These are phyloP conservation scores for Aaosphaeria pasadenensis DNA, from an alignment of 2,329 filamentous ascomycete species.

Conservation along the genomic window DNA sequence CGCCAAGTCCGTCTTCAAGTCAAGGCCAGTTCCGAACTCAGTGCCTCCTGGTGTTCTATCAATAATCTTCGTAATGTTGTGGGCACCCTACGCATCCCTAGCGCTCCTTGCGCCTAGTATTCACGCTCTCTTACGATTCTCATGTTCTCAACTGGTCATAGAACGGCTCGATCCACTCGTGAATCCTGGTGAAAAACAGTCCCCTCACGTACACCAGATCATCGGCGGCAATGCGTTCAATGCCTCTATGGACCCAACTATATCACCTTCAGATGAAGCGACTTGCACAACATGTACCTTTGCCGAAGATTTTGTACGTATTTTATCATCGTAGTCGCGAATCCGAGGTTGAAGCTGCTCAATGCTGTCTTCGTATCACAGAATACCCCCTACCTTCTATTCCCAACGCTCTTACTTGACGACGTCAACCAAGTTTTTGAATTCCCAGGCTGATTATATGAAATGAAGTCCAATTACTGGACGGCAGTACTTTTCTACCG, in stretches of 20 bases:
- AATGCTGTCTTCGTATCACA: no score
- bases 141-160: constrained; percentile 19
- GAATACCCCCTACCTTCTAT: no score
- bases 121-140: constrained; percentile 17
- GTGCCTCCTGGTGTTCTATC: no score
- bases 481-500: constrained; percentile 29
- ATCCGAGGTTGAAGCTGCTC: no score
- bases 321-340: no score
- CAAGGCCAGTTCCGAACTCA: no score
- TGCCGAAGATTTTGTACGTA: constrained; percentile 42
- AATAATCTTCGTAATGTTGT: neutral
- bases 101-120: constrained; percentile 11
- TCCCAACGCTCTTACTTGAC: no score
- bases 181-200: constrained; percentile 12
- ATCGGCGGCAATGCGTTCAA: constrained; percentile 18
- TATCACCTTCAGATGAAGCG: constrained; percentile 9
- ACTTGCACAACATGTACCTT: constrained; percentile 21
- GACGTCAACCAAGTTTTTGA: no score
- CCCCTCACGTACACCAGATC: constrained; percentile 17
- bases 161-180: constrained; percentile 21
- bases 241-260: constrained; percentile 15
- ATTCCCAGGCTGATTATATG: no score
- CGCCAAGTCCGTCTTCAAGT: no score
- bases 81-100: constrained; percentile 1
- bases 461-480: constrained; percentile 29